Conservation (phyloP, 1,284 basidiomycete species). For the Ganoderma sinense region DNA sequence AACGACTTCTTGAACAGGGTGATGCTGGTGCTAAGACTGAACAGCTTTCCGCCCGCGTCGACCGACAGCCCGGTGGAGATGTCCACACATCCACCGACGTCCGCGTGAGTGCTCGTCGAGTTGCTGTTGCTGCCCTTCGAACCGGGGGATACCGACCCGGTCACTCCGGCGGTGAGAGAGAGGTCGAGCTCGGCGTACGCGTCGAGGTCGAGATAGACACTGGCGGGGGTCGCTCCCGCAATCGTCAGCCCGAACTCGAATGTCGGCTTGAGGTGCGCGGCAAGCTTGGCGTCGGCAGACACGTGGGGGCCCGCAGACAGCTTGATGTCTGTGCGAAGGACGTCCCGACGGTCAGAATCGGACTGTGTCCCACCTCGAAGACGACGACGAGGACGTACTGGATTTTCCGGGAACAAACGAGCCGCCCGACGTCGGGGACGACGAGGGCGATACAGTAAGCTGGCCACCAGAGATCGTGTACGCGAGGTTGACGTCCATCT, state of each 20-base stretch:
- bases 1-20: background rate
- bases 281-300: slow-evolving; percentile 51
- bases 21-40: background rate
- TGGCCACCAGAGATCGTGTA: slow-evolving; percentile 42
- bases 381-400: slow-evolving; percentile 41
- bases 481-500: slow-evolving; percentile 47
- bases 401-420: slow-evolving; percentile 39
- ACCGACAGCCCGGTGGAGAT: background rate
- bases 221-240: slow-evolving; percentile 40
- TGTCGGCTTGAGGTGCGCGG: slow-evolving; percentile 24
- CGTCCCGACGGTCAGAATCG: background rate
- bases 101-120: background rate
- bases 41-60: background rate
- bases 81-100: slow-evolving; percentile 11
- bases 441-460: slow-evolving; percentile 48
- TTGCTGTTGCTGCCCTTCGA: background rate
- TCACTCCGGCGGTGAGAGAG: slow-evolving; percentile 23
- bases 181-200: slow-evolving; percentile 46
- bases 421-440: slow-evolving; percentile 22
- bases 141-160: slow-evolving; percentile 17
- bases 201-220: slow-evolving; percentile 52
- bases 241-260: slow-evolving; percentile 45
- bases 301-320: slow-evolving; percentile 49
- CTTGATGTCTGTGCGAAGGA: slow-evolving; percentile 43
- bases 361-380: too few relatives aligned